These are phyloP conservation scores for Dipteronia sinensis DNA, from an alignment of 345 rosid species.

Conservation along the genomic window DNA sequence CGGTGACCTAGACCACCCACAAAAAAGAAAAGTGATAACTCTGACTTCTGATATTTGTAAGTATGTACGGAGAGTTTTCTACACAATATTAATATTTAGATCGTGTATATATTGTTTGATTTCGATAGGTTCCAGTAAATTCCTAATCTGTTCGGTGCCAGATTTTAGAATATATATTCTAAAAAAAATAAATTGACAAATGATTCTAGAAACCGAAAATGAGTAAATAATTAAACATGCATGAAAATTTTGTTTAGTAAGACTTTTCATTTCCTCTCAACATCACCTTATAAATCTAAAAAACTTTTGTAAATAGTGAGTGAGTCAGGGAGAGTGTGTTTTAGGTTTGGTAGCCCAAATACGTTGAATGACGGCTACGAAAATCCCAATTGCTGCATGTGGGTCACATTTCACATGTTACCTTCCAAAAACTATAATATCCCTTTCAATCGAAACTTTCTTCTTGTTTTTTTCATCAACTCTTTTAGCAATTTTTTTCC, in stretches of 20 bases:
- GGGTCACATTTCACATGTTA: constrained; percentile 14
- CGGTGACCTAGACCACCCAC: too few species aligned
- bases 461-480: not conserved
- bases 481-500: too few species aligned
- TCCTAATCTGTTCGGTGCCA: too few species aligned
- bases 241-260: not conserved
- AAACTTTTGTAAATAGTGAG: not conserved
- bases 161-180: too few species aligned
- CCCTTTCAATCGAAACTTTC: not conserved
- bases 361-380: constrained; percentile 33
- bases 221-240: not conserved
- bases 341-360: constrained; percentile 20
- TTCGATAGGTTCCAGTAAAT: too few species aligned
- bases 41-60: too few species aligned
- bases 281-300: not conserved
- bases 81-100: too few species aligned
- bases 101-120: too few species aligned
- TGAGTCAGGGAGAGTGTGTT: not conserved
- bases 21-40: too few species aligned
- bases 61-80: too few species aligned
- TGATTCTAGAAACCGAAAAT: too few species aligned
- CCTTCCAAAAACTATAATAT: not conserved
- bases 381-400: constrained; percentile 17
- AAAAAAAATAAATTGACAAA: too few species aligned
- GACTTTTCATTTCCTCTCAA: not conserved